A percentile compares a stretch with the other conserved stretches of the same genome.
These are phyloP conservation scores for Mucor saturninus DNA, from an alignment of 371 early-diverging fungal genomes.

Conservation along the genomic window DNA sequence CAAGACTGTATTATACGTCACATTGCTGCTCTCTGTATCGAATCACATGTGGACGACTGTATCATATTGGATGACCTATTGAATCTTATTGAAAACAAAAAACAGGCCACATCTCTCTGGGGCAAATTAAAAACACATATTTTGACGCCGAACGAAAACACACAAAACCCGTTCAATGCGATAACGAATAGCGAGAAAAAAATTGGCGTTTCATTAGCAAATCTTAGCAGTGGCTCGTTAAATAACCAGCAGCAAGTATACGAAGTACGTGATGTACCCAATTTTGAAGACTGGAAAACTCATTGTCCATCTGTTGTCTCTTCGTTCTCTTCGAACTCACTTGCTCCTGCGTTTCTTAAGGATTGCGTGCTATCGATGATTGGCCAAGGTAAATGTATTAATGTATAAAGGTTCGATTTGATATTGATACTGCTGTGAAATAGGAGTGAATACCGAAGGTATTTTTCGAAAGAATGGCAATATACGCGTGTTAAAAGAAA, in stretches of 20 bases:
- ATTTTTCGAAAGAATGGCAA: conserved; percentile 98
- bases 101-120: conserved; percentile 24
- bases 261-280: neutral
- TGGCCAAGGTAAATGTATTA: conserved; percentile 25
- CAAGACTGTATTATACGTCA: conserved; percentile 30
- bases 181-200: conserved; percentile 3
- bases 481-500: conserved; percentile 81
- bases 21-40: conserved; percentile 17
- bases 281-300: conserved; percentile 14
- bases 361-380: conserved; percentile 30
- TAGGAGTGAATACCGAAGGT: conserved; percentile 89
- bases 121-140: conserved; percentile 32
- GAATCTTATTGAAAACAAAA: conserved; percentile 3
- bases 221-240: conserved; percentile 11
- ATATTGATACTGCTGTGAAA: neutral
- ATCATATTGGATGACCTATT: conserved; percentile 7
- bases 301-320: conserved; percentile 13
- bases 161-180: neutral
- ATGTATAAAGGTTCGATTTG: neutral
- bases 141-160: conserved; percentile 13
- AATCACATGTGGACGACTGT: conserved; percentile 8
- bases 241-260: neutral
- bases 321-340: conserved; percentile 35
- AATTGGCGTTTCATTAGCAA: conserved; percentile 26
- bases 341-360: conserved; percentile 23